A percentile compares a stretch with the other conserved stretches of the same genome.
Evolutionary conservation across 73 alveolate genomes (phyloP).

Genomic region (Paramecium biaurelia): DNA sequence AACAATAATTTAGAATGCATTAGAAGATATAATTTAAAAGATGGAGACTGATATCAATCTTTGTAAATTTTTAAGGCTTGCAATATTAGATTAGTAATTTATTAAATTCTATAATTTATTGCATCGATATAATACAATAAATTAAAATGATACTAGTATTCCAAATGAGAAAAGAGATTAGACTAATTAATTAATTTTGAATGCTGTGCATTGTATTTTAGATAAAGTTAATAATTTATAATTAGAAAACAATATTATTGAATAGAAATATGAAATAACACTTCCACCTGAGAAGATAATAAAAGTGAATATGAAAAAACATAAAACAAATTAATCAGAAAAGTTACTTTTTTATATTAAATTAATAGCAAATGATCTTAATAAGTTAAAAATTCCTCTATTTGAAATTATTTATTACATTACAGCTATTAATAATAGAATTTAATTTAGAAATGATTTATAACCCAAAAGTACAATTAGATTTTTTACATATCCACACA

Average conservation of each 20-base stretch:
- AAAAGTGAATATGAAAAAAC: not conserved
- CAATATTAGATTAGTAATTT: not conserved
- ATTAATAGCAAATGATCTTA: not conserved
- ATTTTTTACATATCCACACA: not conserved
- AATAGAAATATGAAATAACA: not conserved
- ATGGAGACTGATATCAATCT: not conserved
- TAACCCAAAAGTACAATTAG: not conserved
- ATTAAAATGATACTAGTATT: not conserved
- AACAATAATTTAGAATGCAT: not conserved
- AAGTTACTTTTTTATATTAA: not conserved
- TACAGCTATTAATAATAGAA: not conserved
- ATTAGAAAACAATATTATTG: not conserved
- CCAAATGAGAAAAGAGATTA: not conserved
- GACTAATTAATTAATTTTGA: not conserved
- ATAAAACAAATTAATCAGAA: not conserved
- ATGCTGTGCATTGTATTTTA: not conserved
- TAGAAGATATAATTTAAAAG: not conserved
- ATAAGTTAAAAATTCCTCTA: not conserved
- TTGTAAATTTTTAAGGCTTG: not conserved
- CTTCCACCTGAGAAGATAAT: not conserved
- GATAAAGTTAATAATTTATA: not conserved
- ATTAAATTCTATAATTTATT: not conserved
- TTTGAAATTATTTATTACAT: not conserved
- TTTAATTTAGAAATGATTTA: not conserved
- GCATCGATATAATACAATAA: not conserved